Evolutionary conservation across 208 protist species (phyloP), one percentile per base, ranked within the genome.

Genomic region (Balamuthia mandrillaris): DNA sequence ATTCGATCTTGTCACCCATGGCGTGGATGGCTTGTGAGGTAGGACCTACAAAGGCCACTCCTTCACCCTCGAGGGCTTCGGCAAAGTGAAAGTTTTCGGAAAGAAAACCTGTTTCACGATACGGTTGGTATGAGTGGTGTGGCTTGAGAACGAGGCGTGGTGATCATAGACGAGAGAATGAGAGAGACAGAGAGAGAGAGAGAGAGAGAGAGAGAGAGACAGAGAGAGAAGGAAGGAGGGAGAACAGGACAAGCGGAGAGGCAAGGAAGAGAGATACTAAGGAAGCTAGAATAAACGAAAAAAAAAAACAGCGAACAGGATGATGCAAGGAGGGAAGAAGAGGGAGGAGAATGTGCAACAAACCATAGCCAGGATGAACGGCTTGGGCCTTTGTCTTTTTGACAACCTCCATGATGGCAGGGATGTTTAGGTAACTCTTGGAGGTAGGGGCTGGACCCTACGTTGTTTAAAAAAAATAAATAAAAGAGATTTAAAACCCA

Each of bases 1-100:
- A 92, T 63, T 95, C 85, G 70, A 96, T 97, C 74, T 97, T 97
- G 84, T 96, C 93, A 54, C 75, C 75, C 75, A 82, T 82, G 39
- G 84, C 88, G 24, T 79, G 77, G 81, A 90, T 90, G 41, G 88
- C 88, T 35, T 75, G 79, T 2, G 49, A 78, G 24, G 72, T 52
- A 5, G 92, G 92, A n/a, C 95, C 95, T 60, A 97, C 93, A 72
- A 97, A 97, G 3, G 72, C 74, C 27, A 97, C 84, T n/a, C 87
- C 89, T 31, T 66, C 86, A 1, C 94, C 77, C 51, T 91, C 84
- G 3, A 92, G 65, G 12, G 81, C 84, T 37, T 87, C 77, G 21
- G 89, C 87, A 77, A 96, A 95, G 33, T 10, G 6, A 27, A 35
- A 39, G 44, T 77, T 77, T 45, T 77, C 66, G 44, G 66, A 77